Evolutionary conservation across 2,329 filamentous ascomycete species (phyloP), one percentile per base, ranked within the genome.

Genomic region (Ascochyta viciae-villosae): DNA sequence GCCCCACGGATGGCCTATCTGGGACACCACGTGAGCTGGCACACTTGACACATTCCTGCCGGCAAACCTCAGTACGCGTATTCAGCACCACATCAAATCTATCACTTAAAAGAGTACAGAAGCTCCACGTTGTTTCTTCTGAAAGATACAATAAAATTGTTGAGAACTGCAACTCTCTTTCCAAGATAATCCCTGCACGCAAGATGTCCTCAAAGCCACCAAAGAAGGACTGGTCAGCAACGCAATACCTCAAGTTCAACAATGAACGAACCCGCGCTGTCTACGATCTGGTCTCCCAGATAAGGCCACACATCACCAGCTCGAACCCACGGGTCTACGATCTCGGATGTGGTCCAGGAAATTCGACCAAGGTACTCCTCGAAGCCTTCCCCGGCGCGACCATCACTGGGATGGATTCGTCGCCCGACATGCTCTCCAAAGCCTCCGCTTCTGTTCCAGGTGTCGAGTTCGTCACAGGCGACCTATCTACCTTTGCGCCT

Each of bases 331-430:
- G 73, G 9, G 80, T 87, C 61, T 74, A 85, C 62, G 85, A 87
- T 56, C 75, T 87, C 1, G 85, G 85, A 61, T 87, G 85, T 67
- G 85, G 85, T 0, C 85, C 85, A 0, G 85, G 82, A 5, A 87
- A 86, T 72, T 85, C 82, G 2, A 87, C 85, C 0, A 69, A 73
- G 1, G 78, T 81, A 1, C 76, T 87, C 1, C 70, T 73, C 4
- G 62, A 67, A 3, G 76, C 77, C 4, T 87, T 82, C 65, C 82
- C 84, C 0, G 41, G 69, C 4, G 80, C 84, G 0, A 54, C 65
- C 0, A 62, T 87, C 39, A 74, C 75, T 0, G 85, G 83, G 9
- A 76, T 87, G 41, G 85, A 87, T 61, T 81, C 80, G 0, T 84
- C 81, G 0, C 78, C 80, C 0, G 80, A 84, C 60, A 87, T 87